Evolutionary conservation across 2,329 filamentous ascomycete genomes (phyloP).

Genomic region (Thelonectria blattea): DNA sequence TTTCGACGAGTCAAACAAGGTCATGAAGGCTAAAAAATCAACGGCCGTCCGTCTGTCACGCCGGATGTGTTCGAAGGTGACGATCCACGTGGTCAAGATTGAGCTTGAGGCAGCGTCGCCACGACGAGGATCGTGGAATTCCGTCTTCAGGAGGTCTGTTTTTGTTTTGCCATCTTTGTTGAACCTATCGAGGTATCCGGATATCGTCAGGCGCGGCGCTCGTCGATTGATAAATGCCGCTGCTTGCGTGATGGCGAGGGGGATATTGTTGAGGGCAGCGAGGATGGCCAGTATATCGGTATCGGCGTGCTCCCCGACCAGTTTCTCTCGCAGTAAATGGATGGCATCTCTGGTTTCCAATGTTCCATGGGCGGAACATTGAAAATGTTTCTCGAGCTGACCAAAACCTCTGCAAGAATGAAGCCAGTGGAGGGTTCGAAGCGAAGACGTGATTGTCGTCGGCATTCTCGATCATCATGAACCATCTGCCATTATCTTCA

Average conservation of each 20-base stretch:
- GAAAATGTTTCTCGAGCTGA: not conserved
- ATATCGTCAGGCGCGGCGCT: constrained; percentile 30
- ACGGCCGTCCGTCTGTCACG: constrained; percentile 10
- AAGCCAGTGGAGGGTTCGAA: not conserved
- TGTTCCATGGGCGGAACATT: constrained; percentile 3
- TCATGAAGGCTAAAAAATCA: constrained; percentile 21
- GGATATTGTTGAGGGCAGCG: not conserved
- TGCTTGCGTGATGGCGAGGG: constrained; percentile 26
- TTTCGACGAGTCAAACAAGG: constrained; percentile 20
- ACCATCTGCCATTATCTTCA: constrained; percentile 4
- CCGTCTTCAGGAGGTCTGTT: constrained; percentile 33
- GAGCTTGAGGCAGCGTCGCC: constrained; percentile 19
- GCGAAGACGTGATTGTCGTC: not conserved
- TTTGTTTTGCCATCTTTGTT: constrained; percentile 37
- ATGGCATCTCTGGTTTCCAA: not conserved
- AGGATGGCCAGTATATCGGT: not conserved
- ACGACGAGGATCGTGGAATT: constrained; percentile 28
- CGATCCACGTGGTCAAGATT: constrained; percentile 15
- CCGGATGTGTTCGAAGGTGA: constrained; percentile 17
- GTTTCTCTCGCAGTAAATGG: constrained; percentile 1
- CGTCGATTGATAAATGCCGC: constrained; percentile 37
- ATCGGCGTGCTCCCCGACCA: not conserved
- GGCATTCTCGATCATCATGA: constrained; percentile 11
- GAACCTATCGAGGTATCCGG: constrained; percentile 42
- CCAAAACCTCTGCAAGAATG: not conserved